Evolutionary conservation across 2,329 filamentous ascomycete species (phyloP).

Genomic region (Fusarium dimerum): DNA sequence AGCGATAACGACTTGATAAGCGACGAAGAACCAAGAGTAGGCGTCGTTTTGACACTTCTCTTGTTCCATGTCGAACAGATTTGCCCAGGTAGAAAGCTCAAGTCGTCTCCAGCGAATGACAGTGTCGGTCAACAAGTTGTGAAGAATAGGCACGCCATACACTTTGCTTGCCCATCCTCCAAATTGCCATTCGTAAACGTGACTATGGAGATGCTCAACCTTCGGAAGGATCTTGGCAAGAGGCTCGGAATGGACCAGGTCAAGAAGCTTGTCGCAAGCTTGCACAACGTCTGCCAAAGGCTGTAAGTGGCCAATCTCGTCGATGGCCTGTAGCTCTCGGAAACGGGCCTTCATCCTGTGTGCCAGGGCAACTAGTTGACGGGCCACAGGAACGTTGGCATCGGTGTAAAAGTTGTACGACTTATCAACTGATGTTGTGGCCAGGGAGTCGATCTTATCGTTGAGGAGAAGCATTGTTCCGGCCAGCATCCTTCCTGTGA

Average conservation of each 20-base stretch:
- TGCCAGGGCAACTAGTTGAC: constrained; percentile 70
- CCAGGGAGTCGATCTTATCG: constrained; percentile 53
- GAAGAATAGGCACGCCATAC: constrained; percentile 68
- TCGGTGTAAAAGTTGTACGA: constrained; percentile 89
- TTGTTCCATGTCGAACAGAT: constrained; percentile 81
- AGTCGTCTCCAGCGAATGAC: constrained; percentile 89
- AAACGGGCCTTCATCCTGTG: constrained; percentile 73
- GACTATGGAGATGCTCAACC: constrained; percentile 82
- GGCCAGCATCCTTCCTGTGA: constrained; percentile 62
- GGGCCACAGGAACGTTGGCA: constrained; percentile 73
- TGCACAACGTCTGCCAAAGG: constrained; percentile 75
- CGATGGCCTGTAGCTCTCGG: constrained; percentile 64
- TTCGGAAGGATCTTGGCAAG: constrained; percentile 83
- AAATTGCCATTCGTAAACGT: constrained; percentile 91
- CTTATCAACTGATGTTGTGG: constrained; percentile 39
- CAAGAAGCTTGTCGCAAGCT: constrained; percentile 73
- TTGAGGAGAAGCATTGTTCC: constrained; percentile 66
- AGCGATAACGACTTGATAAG: constrained; percentile 85
- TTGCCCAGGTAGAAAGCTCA: constrained; percentile 89
- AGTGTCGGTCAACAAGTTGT: constrained; percentile 76
- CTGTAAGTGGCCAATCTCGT: constrained; percentile 72
- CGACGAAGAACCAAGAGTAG: constrained; percentile 93
- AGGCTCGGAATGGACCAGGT: constrained; percentile 77
- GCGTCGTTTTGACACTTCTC: constrained; percentile 76
- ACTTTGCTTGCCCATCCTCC: constrained; percentile 80